phyloP scores from a whole-genome alignment of 129 eudicot genomes.

The carrot (Daucus carota) region DNA sequence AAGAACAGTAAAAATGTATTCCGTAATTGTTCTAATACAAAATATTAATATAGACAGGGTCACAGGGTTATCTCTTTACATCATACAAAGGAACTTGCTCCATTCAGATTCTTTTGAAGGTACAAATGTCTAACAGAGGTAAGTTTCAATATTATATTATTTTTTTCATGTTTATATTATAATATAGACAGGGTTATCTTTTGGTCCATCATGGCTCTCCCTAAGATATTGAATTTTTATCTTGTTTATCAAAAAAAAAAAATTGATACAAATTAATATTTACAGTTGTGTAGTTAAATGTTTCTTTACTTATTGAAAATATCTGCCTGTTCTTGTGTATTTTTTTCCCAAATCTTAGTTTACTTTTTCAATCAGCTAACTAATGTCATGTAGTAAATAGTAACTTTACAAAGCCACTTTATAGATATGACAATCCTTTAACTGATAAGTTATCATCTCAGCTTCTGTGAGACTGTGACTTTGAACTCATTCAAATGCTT shows the following conservation, averaged over 20 bases:
- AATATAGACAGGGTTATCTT: background rate
- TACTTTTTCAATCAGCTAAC: background rate
- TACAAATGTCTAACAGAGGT: constrained; percentile 69
- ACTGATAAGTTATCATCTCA: too few species aligned
- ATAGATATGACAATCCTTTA: background rate
- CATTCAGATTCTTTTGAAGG: constrained; percentile 69
- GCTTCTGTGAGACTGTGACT: background rate
- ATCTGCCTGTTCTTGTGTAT: too few species aligned
- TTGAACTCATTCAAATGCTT: background rate
- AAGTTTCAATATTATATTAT: background rate
- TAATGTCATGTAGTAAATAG: background rate
- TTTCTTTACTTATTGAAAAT: background rate
- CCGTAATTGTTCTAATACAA: background rate
- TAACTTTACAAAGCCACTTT: background rate
- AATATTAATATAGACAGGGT: constrained; percentile 43
- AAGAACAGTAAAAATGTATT: background rate
- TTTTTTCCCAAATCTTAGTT: background rate
- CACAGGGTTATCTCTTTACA: constrained; percentile 55
- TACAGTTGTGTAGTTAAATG: background rate
- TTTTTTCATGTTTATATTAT: background rate
- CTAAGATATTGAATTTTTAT: background rate
- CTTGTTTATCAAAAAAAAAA: background rate
- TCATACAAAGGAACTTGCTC: constrained; percentile 71
- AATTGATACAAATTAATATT: background rate
- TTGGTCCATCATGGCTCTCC: background rate